Evolutionary conservation across 2,329 filamentous ascomycete genomes (phyloP), one percentile per base, ranked within the genome.

Genomic region (Chrysoporthe austroafricana): DNA sequence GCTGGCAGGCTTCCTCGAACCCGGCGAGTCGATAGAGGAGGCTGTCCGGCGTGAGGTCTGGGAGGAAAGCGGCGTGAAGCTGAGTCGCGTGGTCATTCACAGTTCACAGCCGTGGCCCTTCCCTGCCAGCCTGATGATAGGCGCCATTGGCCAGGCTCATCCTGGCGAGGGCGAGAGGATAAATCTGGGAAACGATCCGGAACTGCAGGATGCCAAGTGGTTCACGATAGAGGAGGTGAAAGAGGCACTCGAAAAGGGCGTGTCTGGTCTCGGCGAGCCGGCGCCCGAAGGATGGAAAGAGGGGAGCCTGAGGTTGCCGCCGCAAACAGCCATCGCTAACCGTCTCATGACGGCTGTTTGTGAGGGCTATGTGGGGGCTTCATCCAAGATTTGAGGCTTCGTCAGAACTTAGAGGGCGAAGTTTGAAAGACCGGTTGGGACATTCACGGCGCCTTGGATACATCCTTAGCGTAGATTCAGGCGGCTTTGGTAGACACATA

Each of bases 121-220:
- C 76, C 93, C 93, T 0, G 89, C 91, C 0, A 95, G 90, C 74
- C 77, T 96, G 73, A 96, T 96, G 91, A 92, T 96, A 72, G 93
- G 86, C 3, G 94, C 94, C 1, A 90, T 99, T 73, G 95, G 90
- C 0, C 94, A 98, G 81, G 93, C 94, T 2, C 82, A 92, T 26
- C 91, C 92, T 0, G 87, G 85, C 8, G 80, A 81, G 1, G 93
- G 93, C 36, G 96, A 99, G 84, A 86, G 80, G 43, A 94, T 99
- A 63, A 86, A 89, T 74, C 81, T 99, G 3, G 89, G 91, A 16
- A 91, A 98, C 77, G 96, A 99, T 77, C 92, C 93, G 0, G 96
- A 99, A 82, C 79, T 99, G 70, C 93, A 97, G 76, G 88, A 91
- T 78, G 96, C 96, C 3, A 91, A 88, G 77, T 99, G 96, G 96